Percentiles rank a stretch among this genome's conserved stretches.
Conservation (phyloP, 305 asterid species). For the Fraxinus paxiana region DNA sequence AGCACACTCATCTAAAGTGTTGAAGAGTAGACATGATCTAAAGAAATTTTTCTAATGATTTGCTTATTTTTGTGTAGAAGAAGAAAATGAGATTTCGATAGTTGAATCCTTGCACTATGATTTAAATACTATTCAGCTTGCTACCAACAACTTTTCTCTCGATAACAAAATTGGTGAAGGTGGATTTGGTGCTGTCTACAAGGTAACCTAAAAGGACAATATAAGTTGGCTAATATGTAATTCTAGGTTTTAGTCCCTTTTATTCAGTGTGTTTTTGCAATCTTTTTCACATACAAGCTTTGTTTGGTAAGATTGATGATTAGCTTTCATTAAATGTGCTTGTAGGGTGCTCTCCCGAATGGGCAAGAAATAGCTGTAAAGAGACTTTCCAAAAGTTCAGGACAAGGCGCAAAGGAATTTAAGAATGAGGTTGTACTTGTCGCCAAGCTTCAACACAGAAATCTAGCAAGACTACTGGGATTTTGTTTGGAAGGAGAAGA, state of each 20-base stretch:
- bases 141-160: neutral
- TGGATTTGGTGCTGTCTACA: neutral
- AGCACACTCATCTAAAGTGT: no score
- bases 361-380: neutral
- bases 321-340: neutral
- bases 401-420: neutral
- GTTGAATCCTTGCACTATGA: slow-evolving; percentile 23
- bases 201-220: neutral
- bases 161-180: neutral
- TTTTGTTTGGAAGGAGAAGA: neutral
- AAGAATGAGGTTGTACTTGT: neutral
- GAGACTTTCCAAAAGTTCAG: neutral
- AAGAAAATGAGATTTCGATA: neutral
- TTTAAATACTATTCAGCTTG: slow-evolving; percentile 1
- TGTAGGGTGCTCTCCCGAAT: neutral
- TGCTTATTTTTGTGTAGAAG: neutral
- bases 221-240: no score
- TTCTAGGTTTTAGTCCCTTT: neutral
- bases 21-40: neutral
- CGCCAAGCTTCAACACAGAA: neutral
- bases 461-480: neutral
- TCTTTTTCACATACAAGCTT: neutral
- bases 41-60: neutral
- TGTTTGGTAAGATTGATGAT: no score
- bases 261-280: neutral